These are phyloP conservation scores for Phytophthora agathidicida DNA, from an alignment of 352 stramenopile species.

Conservation along the genomic window DNA sequence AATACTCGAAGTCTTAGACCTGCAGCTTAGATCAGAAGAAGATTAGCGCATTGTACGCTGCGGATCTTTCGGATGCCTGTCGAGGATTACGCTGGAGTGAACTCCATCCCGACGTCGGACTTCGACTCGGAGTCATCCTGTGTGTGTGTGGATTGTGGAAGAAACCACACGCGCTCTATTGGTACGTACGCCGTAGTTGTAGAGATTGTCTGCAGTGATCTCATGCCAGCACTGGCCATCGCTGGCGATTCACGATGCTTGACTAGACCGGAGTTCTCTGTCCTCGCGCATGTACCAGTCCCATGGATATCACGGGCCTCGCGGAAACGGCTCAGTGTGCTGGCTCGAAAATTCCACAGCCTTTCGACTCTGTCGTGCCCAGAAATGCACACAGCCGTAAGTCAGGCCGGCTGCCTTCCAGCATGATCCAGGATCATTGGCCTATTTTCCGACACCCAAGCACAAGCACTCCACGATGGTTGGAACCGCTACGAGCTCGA, in stretches of 20 bases:
- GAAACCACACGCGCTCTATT: conserved; percentile 11
- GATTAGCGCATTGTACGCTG: too few relatives aligned
- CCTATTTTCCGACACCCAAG: conserved; percentile 23
- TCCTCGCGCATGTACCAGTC: background rate
- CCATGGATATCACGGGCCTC: background rate
- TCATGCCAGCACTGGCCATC: conserved; percentile 13
- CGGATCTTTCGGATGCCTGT: too few relatives aligned
- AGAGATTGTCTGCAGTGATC: conserved; percentile 3
- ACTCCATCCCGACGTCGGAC: background rate
- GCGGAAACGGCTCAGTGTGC: conserved; percentile 1
- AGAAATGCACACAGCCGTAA: conserved; percentile 10
- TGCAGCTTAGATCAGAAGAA: too few relatives aligned
- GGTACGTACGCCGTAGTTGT: conserved; percentile 1
- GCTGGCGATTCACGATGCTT: conserved; percentile 14
- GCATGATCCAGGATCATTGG: conserved; percentile 18
- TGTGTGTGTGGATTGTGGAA: conserved; percentile 21
- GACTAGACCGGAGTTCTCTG: conserved; percentile 1
- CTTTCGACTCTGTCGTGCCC: conserved; percentile 16
- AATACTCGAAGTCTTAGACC: too few relatives aligned
- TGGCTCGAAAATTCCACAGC: conserved; percentile 25
- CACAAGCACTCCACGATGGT: conserved; percentile 13
- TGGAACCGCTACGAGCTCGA: background rate
- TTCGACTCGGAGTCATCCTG: background rate
- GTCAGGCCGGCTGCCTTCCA: conserved; percentile 4
- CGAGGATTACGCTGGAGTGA: background rate